Percentiles rank a stretch among this genome's conserved stretches.
Evolutionary conservation across 129 eudicot genomes (phyloP).

Genomic region (Rutidosis leptorrhynchoides): DNA sequence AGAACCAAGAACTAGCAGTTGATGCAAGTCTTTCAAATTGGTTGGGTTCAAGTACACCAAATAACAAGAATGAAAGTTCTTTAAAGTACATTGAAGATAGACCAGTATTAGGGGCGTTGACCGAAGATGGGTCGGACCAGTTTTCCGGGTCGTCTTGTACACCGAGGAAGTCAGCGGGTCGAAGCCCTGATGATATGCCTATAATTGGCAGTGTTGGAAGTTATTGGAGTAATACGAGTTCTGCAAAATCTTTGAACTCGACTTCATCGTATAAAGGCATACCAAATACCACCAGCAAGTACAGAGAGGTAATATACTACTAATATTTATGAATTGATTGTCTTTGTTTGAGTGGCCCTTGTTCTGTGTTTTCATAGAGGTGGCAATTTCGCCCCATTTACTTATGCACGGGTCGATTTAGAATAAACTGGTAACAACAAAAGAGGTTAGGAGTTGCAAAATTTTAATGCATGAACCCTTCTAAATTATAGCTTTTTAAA

Average conservation of each 20-base stretch:
- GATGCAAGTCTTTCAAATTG: slow-evolving; percentile 94
- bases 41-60: slow-evolving; percentile 52
- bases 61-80: slow-evolving; percentile 44
- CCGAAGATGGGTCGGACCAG: slow-evolving; percentile 73
- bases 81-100: slow-evolving; percentile 58
- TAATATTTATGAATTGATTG: neutral
- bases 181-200: slow-evolving; percentile 90
- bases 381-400: neutral
- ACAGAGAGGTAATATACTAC: slow-evolving; percentile 68
- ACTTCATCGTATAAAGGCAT: slow-evolving; percentile 81
- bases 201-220: slow-evolving; percentile 85
- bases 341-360: neutral
- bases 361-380: neutral
- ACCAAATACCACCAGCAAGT: slow-evolving; percentile 93
- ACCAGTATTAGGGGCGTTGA: slow-evolving; percentile 86
- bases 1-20: slow-evolving; percentile 57
- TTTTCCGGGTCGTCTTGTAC: slow-evolving; percentile 49
- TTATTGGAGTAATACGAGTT: slow-evolving; percentile 60
- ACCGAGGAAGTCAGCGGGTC: slow-evolving; percentile 77
- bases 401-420: neutral
- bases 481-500: neutral
- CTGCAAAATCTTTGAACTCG: slow-evolving; percentile 38
- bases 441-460: neutral
- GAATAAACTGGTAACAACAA: neutral
- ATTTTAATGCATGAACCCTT: neutral